phyloP scores from a whole-genome alignment of 192 early-diverging fungal genomes.

The Kappamyces sp. region DNA sequence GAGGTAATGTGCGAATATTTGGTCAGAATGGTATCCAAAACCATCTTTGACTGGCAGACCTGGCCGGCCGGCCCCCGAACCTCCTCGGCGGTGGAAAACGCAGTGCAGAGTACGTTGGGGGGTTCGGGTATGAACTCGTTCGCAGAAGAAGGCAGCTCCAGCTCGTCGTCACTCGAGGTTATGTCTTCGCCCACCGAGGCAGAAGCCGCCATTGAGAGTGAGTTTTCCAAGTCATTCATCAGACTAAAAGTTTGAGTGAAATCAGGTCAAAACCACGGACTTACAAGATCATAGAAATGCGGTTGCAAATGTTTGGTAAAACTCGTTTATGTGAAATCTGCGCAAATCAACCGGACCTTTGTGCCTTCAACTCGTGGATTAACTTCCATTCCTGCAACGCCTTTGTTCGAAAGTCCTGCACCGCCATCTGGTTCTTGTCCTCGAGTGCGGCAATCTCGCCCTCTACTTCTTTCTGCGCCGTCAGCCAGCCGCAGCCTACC shows the following conservation, averaged over 20 bases:
- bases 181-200: too few relatives aligned
- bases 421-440: conserved; percentile 7
- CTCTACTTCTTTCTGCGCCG: conserved; percentile 2
- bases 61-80: conserved; percentile 18
- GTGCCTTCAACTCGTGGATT: conserved; percentile 5
- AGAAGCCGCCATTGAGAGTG: too few relatives aligned
- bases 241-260: neutral
- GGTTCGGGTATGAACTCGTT: too few relatives aligned
- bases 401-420: conserved; percentile 9
- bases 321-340: too few relatives aligned
- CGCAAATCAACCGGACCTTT: too few relatives aligned
- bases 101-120: too few relatives aligned
- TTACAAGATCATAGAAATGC: too few relatives aligned
- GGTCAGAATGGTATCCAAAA: conserved; percentile 44
- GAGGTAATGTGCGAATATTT: conserved; percentile 59
- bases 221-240: too few relatives aligned
- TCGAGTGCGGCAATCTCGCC: conserved; percentile 5
- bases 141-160: too few relatives aligned
- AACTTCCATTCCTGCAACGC: conserved; percentile 8
- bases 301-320: too few relatives aligned
- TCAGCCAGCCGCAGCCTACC: neutral
- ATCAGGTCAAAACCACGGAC: too few relatives aligned
- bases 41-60: conserved; percentile 16
- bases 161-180: too few relatives aligned
- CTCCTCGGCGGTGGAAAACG: neutral